Evolutionary conservation across 2,329 filamentous ascomycete species (phyloP), one percentile per base, ranked within the genome.

Genomic region (Didymella pomorum): DNA sequence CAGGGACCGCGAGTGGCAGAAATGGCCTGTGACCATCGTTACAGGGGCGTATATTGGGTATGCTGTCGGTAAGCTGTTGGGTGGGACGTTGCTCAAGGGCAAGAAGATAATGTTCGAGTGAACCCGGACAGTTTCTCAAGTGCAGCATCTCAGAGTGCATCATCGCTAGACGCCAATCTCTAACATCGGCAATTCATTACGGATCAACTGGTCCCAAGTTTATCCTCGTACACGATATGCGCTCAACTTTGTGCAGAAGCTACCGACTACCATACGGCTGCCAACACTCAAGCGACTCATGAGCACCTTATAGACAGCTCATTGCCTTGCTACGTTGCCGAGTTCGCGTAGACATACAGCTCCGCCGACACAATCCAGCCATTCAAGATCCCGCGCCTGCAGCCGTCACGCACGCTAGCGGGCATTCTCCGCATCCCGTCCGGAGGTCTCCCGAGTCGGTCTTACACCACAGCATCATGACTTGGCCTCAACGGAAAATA

Each of bases 1-100:
- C 63, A 85, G 83, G 84, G 95, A 99, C 76, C 88, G 95, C n/a
- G 93, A 96, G 68, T 99, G 95, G 95, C 95, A 99, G 85, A 91
- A 89, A 76, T 99, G 94, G 91, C 95, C 95, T 0, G 89, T 98
- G 46, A 99, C 95, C 0, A 90, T 99, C 58, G 79, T 98, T 4
- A 87, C 86, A 2, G 95, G 95, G 2, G 83, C 90, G 18, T 98
- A 96, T 77, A 78, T 86, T 6, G 95, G 95, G 1, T 93, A 91
- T 76, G 82, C 86, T 1, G 65, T 91, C 12, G 93, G 93, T 1
- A 89, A 90, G 72, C 70, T 86, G 54, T 64, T 87, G 2, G 81
- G 81, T 18, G 87, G 88, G 12, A 77, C 76, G 28, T 35, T 81
- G 57, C 71, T 81, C 33, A 81, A 78, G 63, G 82, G 82, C 7